Conservation (phyloP, 345 rosid species). For the Aurinia saxatilis region DNA sequence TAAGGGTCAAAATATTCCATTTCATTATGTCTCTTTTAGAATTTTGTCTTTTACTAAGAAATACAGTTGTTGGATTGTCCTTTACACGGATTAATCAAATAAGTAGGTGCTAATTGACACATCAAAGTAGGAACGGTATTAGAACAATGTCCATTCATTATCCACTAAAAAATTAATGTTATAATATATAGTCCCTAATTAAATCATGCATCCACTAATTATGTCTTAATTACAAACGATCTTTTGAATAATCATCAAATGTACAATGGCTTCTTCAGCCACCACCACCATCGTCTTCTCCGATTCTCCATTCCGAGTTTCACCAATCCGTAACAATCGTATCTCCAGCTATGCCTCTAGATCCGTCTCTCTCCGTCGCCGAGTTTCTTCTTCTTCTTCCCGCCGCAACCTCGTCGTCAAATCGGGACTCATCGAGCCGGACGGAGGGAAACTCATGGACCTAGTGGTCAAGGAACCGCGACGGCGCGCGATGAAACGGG, state of each 20-base stretch:
- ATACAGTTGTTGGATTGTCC: slow-evolving; percentile 10
- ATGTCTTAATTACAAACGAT: slow-evolving; percentile 16
- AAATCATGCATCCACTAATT: slow-evolving; percentile 1
- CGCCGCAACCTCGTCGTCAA: slow-evolving; percentile 21
- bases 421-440: slow-evolving; percentile 69
- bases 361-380: background rate
- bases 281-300: slow-evolving; percentile 27
- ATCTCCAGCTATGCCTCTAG: slow-evolving; percentile 21
- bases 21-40: background rate
- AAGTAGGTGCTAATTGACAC: slow-evolving; percentile 29
- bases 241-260: slow-evolving; percentile 2
- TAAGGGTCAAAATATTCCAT: background rate
- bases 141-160: slow-evolving; percentile 16
- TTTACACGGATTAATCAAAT: slow-evolving; percentile 2
- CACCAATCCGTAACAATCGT: slow-evolving; percentile 23
- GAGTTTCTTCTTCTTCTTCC: background rate
- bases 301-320: slow-evolving; percentile 16
- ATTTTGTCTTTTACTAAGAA: slow-evolving; percentile 3
- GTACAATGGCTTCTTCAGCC: slow-evolving; percentile 53
- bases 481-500: slow-evolving; percentile 45
- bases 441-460: slow-evolving; percentile 71
- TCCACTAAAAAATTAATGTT: slow-evolving; percentile 9
- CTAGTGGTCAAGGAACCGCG: slow-evolving; percentile 52
- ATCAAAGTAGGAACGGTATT: slow-evolving; percentile 2
- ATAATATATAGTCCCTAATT: background rate